Evolutionary conservation across 208 protist species (phyloP), one percentile per base, ranked within the genome.

Genomic region (Trypanosoma grayi): DNA sequence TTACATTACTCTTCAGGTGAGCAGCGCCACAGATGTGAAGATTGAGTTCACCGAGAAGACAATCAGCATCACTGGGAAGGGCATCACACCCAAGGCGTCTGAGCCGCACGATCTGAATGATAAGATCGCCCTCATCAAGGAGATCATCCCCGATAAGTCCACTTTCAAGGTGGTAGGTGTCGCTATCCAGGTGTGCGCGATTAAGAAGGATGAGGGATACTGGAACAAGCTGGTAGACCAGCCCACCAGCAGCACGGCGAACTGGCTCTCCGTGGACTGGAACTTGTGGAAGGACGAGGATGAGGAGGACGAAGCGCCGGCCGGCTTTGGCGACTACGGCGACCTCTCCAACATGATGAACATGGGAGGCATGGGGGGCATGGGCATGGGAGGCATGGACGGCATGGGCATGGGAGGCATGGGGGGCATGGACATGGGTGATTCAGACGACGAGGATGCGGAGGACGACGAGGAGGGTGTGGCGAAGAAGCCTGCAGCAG

Each of bases 281-380:
- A 95, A 93, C 73, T 76, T 95, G 16, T 95, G 89, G 89, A 93
- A 95, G 74, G 89, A 95, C 58, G 89, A 95, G 67, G 85, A 95
- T 60, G 89, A 93, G 53, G 83, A 80, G 50, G 89, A 82, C 24
- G 83, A 87, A 41, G 69, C 68, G 20, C 77, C 74, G 30, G 63
- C 75, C 47, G 81, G 79, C 74, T 92, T 93, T 53, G 85, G 85
- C 54, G 86, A 85, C 54, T 92, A 91, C 62, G 89, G 87, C 20
- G 82, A 90, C 57, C 73, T 87, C 48, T 81, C 70, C 20, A 77
- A 68, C 63, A 91, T 92, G 85, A 63, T 84, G 47, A 73, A 72
- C 46, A 69, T 66, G 68, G 70, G 75, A 22, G 77, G 79, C 25
- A 85, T 85, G 78, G 75, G 57, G 34, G 73, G 77, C 39, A 76